These are phyloP conservation scores for Schizothecium vesticola DNA, from an alignment of 495 filamentous ascomycete genomes.

Conservation along the genomic window DNA sequence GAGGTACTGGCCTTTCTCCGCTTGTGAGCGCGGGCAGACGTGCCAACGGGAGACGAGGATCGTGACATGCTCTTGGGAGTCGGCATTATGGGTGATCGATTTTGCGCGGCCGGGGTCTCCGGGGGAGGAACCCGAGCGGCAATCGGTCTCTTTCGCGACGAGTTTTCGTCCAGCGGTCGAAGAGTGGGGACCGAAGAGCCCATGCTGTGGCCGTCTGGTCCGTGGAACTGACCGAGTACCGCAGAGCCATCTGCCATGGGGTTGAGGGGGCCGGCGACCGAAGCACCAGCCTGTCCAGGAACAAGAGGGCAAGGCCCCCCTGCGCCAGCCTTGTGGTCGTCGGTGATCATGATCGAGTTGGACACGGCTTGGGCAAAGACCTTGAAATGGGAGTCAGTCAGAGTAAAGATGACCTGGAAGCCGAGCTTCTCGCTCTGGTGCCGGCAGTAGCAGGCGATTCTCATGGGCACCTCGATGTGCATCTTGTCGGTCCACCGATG, in stretches of 20 bases:
- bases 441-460: constrained; percentile 95
- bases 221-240: constrained; percentile 12
- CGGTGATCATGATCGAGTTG: constrained; percentile 86
- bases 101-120: background rate
- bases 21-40: background rate
- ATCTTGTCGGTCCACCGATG: background rate
- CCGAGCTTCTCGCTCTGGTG: constrained; percentile 89
- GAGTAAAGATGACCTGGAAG: constrained; percentile 89
- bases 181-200: background rate
- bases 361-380: constrained; percentile 81
- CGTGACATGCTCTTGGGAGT: background rate
- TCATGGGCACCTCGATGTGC: constrained; percentile 79
- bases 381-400: constrained; percentile 70
- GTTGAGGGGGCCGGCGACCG: background rate
- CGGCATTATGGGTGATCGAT: background rate
- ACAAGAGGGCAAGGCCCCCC: background rate
- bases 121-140: background rate
- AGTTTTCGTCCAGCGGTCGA: background rate
- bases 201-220: background rate
- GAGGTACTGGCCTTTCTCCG: constrained; percentile 14
- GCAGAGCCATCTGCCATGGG: background rate
- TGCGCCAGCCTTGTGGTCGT: constrained; percentile 85
- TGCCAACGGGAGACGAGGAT: background rate
- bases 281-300: background rate
- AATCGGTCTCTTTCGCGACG: background rate